Evolutionary conservation across 176 grass and related monocot species (phyloP).

Genomic region (Puya raimondii): DNA sequence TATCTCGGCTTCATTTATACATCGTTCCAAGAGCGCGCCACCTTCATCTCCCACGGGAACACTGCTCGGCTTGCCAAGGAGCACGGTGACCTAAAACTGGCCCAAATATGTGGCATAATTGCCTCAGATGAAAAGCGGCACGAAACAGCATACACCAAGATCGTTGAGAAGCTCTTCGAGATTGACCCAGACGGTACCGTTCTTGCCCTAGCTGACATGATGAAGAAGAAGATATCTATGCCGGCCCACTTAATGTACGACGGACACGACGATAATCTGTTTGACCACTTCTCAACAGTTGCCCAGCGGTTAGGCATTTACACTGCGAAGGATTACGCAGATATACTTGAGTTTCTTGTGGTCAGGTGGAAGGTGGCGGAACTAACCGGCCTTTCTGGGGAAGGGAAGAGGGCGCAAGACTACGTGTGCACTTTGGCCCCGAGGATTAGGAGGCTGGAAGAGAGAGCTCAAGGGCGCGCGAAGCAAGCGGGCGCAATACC

Average conservation of each 20-base stretch:
- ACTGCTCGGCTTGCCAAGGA: slow-evolving; percentile 90
- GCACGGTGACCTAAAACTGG: slow-evolving; percentile 72
- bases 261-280: slow-evolving; percentile 66
- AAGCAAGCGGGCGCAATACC: slow-evolving; percentile 53
- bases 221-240: slow-evolving; percentile 98
- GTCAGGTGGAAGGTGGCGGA: slow-evolving; percentile 66
- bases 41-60: slow-evolving; percentile 95
- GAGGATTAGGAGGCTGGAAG: slow-evolving; percentile 80
- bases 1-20: slow-evolving; percentile 97
- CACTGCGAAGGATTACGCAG: slow-evolving; percentile 81
- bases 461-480: slow-evolving; percentile 61
- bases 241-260: slow-evolving; percentile 96
- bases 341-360: slow-evolving; percentile 93
- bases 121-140: slow-evolving; percentile 92
- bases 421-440: slow-evolving; percentile 72
- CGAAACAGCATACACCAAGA: slow-evolving; percentile 93
- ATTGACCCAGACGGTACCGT: slow-evolving; percentile 71
- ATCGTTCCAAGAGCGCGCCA: slow-evolving; percentile 87
- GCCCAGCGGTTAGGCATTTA: slow-evolving; percentile 79
- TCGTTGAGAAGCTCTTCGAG: slow-evolving; percentile 92
- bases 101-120: slow-evolving; percentile 85
- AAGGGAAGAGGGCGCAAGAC: slow-evolving; percentile 75
- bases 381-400: slow-evolving; percentile 48
- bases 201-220: slow-evolving; percentile 80
- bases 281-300: slow-evolving; percentile 84